Base-by-base conservation (phyloP, 495 filamentous ascomycete species). In the Alectoria sarmentosa region DNA sequence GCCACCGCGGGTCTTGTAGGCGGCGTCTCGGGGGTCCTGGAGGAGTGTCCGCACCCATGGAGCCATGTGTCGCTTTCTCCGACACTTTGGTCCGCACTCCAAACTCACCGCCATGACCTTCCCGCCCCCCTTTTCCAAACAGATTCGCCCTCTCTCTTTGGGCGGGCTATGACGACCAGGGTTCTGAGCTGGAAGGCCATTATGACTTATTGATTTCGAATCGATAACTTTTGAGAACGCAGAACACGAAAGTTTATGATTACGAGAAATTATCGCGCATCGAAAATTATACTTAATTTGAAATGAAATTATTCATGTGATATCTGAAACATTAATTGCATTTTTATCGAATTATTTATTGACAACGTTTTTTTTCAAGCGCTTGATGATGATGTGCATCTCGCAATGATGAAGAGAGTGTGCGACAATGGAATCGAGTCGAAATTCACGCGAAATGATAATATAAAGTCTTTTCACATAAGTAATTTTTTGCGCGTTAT, bases 361-460 rank as follows among this genome's bases (percentile, higher is more conserved):
- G 94, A 95, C 5, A 95, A 98, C 76, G 94, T 95, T 23, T 78
- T 98, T 4, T 98, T 98, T 73, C 94, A 98, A 74, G 98, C 94
- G 0, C 94, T 98, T 70, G 94, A 98, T 77, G 98, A 98, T 69
- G 83, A 97, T 9, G 94, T 98, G 73, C 94, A 98, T 77, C 78
- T 98, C 55, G 94, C 92, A n/a, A 98, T 98, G 94, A 98, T 98
- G 94, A 92, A 98, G 71, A 83, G 85, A 30, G 92, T 96, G 19
- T 91, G 90, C 70, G 86, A 85, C 30, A 76, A 78, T 10, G 83
- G 82, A 62, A 85, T 98, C 49, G 94, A 98, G 66, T 72, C 80
- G 6, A 81, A 83, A 46, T 98, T 98, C 80, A 87, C 88, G 67
- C 86, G 90, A 32, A 77, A 61, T 42, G 41, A 79, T 48, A 90